These are phyloP conservation scores for Phytophthora cajani DNA, from an alignment of 352 stramenopile species.

Conservation along the genomic window DNA sequence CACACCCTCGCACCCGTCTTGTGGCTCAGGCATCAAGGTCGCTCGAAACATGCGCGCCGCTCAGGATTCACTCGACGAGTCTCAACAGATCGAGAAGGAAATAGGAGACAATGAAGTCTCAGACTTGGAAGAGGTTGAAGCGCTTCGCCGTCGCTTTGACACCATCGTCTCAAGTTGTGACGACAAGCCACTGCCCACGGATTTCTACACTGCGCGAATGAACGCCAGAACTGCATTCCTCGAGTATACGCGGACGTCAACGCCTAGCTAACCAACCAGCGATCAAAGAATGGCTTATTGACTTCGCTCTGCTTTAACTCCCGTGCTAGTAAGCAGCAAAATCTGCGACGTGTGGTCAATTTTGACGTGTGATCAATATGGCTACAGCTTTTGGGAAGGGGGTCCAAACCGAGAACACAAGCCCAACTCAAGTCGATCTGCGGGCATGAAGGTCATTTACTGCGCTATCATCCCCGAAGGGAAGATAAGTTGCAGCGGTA, in stretches of 20 bases:
- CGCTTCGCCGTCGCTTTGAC: slow-evolving; percentile 49
- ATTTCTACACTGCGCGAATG: slow-evolving; percentile 7
- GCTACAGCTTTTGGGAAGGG: not conserved
- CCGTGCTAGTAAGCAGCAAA: not conserved
- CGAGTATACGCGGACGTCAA: slow-evolving; percentile 30
- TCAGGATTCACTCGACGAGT: slow-evolving; percentile 12
- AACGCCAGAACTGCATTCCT: slow-evolving; percentile 42
- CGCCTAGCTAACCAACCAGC: slow-evolving; percentile 6
- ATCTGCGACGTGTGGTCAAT: not conserved
- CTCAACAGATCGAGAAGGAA: slow-evolving; percentile 1
- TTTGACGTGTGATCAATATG: not conserved
- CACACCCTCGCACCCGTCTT: slow-evolving; percentile 49
- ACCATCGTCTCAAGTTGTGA: slow-evolving; percentile 35
- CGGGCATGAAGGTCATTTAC: not conserved
- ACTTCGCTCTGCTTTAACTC: not conserved
- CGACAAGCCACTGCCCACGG: slow-evolving; percentile 15
- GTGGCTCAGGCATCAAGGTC: slow-evolving; percentile 56
- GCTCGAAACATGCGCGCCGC: slow-evolving; percentile 52
- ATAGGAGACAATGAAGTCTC: not conserved
- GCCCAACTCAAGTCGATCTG: not conserved
- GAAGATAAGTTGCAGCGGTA: not conserved
- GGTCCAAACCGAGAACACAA: not conserved
- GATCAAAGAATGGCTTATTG: not conserved
- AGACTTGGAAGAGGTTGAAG: slow-evolving; percentile 25
- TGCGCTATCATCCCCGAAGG: not conserved